Evolutionary conservation across 148 eudicot genomes (phyloP), one percentile per base, ranked within the genome.

Genomic region (Silene latifolia): DNA sequence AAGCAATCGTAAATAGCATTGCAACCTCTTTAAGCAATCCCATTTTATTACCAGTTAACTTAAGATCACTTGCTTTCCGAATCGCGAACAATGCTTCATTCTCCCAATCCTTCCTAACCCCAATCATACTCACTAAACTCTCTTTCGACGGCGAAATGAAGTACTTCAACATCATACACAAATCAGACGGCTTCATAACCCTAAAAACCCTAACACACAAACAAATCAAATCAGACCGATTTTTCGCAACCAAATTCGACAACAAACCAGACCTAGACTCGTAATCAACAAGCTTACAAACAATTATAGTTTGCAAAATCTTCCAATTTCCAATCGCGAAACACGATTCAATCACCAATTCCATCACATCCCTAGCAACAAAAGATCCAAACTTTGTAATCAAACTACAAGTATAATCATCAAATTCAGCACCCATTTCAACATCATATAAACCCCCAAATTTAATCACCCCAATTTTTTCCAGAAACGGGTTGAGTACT

Each of bases 81-180:
- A 90, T 75, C 2, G 93, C 92, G 17, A 61, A 58, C 54, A 77
- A 74, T 0, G 90, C 91, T 58, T 95, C 88, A 15, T 72, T 81
- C 78, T 95, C 92, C 98, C 98, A 95, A 48, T 85, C 92, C 74
- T 80, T 70, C 87, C 90, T 87, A 74, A 92, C 82, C 66, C 68
- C 72, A 4, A 35, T 72, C 93, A 94, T 86, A 71, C 72, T 83
- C 67, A 53, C n/a, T 18, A 65, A 72, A 27, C 77, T 89, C 15
- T 85, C 88, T 56, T 81, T 76, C 0, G 88, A 75, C 0, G 88
- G 84, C 5, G 71, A 72, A 39, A 91, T 66, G 65, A 95, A 92
- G 67, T 87, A 91, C 84, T 78, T 92, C 83, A 94, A 72, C 20
- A 90, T 74, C 67, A 78, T 75, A 69, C 80, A 63, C 62, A 91